Evolutionary conservation across 352 stramenopile species (phyloP).

Genomic region (Aphanomyces cochlioides): DNA sequence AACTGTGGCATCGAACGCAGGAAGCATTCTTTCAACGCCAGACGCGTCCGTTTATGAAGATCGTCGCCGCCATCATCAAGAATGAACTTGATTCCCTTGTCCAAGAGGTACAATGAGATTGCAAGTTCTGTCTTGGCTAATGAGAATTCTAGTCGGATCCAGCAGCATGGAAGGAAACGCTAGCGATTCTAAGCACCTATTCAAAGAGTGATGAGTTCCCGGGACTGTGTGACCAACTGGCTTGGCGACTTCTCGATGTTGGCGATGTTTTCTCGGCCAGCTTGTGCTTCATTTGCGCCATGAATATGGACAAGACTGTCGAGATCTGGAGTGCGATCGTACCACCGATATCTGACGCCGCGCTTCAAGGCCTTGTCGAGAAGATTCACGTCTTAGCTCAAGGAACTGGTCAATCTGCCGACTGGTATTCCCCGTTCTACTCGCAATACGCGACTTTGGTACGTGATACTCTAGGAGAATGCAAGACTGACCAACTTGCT

Average conservation of each 20-base stretch:
- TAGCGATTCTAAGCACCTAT: slow-evolving; percentile 97
- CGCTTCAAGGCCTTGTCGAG: slow-evolving; percentile 88
- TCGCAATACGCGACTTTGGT: neutral
- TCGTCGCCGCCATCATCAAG: slow-evolving; percentile 96
- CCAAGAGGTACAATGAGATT: slow-evolving; percentile 38
- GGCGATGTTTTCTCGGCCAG: slow-evolving; percentile 89
- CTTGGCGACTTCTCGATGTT: slow-evolving; percentile 84
- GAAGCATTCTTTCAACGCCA: slow-evolving; percentile 92
- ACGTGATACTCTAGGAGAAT: neutral
- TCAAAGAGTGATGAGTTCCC: slow-evolving; percentile 97
- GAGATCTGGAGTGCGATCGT: slow-evolving; percentile 58
- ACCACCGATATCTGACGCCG: slow-evolving; percentile 40
- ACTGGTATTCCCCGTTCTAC: neutral
- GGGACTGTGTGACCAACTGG: slow-evolving; percentile 92
- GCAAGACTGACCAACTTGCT: too few species aligned
- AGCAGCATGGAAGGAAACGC: slow-evolving; percentile 94
- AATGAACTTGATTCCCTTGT: slow-evolving; percentile 84
- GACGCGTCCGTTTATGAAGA: slow-evolving; percentile 91
- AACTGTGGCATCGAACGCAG: slow-evolving; percentile 96
- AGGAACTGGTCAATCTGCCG: slow-evolving; percentile 63
- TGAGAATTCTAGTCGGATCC: slow-evolving; percentile 73
- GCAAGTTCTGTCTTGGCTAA: too few species aligned
- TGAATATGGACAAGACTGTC: slow-evolving; percentile 84
- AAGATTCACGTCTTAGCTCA: slow-evolving; percentile 94
- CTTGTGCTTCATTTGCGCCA: slow-evolving; percentile 96